Evolutionary conservation across 2,329 filamentous ascomycete species (phyloP).

Genomic region (Fusarium algeriense): DNA sequence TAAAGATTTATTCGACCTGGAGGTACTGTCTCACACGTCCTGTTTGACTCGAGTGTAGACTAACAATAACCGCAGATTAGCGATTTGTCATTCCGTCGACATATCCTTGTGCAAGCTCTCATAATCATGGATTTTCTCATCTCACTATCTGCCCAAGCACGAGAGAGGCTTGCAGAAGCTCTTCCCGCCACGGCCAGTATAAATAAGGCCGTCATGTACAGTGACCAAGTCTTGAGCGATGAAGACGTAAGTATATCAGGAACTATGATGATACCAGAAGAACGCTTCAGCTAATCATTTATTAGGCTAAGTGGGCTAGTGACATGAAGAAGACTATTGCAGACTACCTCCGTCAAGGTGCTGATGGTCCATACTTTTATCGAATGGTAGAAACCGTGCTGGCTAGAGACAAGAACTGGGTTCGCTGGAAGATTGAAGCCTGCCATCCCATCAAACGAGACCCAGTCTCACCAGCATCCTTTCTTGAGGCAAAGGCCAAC

Average conservation of each 20-base stretch:
- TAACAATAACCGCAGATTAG: constrained; percentile 70
- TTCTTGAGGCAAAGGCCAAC: constrained; percentile 75
- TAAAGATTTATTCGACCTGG: constrained; percentile 92
- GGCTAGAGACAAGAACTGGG: constrained; percentile 97
- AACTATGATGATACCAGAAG: background rate
- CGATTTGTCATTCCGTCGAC: constrained; percentile 92
- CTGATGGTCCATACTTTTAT: constrained; percentile 92
- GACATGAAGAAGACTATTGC: constrained; percentile 84
- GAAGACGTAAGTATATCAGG: constrained; percentile 76
- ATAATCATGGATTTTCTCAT: constrained; percentile 96
- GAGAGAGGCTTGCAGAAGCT: constrained; percentile 69
- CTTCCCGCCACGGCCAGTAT: constrained; percentile 71
- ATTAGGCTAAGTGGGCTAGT: constrained; percentile 83
- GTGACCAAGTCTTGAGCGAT: constrained; percentile 76
- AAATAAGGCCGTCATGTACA: constrained; percentile 91
- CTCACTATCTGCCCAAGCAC: constrained; percentile 85
- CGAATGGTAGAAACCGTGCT: constrained; percentile 97
- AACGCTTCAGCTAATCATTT: constrained; percentile 19
- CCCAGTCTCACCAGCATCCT: constrained; percentile 76
- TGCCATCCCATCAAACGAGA: constrained; percentile 88
- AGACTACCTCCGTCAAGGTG: constrained; percentile 82
- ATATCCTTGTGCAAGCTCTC: constrained; percentile 93
- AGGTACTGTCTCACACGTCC: constrained; percentile 65
- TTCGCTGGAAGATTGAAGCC: constrained; percentile 95
- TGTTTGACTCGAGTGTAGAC: constrained; percentile 6